Conservation (phyloP, 176 grass and related monocot species). For the Dactylis glomerata region DNA sequence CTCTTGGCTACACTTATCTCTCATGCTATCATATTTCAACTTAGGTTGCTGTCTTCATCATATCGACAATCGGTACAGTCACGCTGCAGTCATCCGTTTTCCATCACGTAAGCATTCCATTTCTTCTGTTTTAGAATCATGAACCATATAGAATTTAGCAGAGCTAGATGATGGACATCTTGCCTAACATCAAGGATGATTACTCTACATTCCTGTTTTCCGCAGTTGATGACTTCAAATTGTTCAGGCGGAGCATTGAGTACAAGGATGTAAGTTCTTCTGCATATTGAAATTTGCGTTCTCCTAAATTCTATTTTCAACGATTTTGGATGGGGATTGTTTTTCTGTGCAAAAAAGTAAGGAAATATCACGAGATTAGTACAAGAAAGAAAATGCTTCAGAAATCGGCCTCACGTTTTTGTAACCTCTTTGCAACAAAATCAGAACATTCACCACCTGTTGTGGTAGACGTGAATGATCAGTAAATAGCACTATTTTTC, state of each 20-base stretch:
- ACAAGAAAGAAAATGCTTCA: not conserved
- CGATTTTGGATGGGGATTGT: not conserved
- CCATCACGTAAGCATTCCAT: slow-evolving; percentile 65
- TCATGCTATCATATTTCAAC: slow-evolving; percentile 25
- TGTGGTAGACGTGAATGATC: not conserved
- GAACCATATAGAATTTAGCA: not conserved
- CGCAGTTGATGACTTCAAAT: slow-evolving; percentile 68
- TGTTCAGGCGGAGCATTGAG: slow-evolving; percentile 59
- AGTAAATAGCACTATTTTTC: not conserved
- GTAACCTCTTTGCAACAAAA: not conserved
- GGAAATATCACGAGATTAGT: not conserved
- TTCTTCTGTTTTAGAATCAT: not conserved
- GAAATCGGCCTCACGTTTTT: not conserved
- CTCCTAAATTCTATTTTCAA: not conserved
- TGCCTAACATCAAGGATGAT: not conserved
- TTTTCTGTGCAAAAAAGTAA: not conserved
- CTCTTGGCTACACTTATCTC: slow-evolving; percentile 5
- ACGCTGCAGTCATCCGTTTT: slow-evolving; percentile 85
- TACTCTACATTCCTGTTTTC: slow-evolving; percentile 18
- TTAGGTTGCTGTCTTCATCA: slow-evolving; percentile 59
- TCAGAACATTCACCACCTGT: not conserved
- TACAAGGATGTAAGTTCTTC: slow-evolving; percentile 74
- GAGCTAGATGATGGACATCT: not conserved
- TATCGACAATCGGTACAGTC: slow-evolving; percentile 50
- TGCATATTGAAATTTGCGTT: not conserved